Conservation (phyloP, 495 filamentous ascomycete genomes). For the Penicillium simplicissimum region DNA sequence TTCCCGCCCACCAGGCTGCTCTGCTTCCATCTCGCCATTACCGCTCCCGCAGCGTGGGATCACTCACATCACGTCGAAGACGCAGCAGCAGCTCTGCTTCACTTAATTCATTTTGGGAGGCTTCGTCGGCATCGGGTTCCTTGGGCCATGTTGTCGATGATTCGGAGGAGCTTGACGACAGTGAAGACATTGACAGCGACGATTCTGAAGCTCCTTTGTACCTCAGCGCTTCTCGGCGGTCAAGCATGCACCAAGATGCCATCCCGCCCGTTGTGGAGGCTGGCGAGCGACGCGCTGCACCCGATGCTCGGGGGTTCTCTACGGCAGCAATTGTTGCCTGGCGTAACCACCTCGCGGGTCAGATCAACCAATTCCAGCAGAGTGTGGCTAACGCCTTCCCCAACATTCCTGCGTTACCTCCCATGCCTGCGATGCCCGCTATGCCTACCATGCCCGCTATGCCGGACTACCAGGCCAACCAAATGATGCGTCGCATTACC, state of each 20-base stretch:
- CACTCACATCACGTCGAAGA: conserved; percentile 57
- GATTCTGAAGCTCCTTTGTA: conserved; percentile 43
- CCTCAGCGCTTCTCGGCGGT: conserved; percentile 46
- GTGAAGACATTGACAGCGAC: conserved; percentile 38
- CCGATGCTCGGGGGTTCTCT: conserved; percentile 43
- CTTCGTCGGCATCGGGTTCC: conserved; percentile 44
- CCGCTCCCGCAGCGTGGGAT: conserved; percentile 60
- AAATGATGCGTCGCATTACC: conserved; percentile 71
- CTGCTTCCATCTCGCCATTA: conserved; percentile 54
- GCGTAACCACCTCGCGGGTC: conserved; percentile 72
- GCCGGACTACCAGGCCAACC: conserved; percentile 71
- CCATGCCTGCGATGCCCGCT: conserved; percentile 54
- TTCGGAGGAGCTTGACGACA: conserved; percentile 41
- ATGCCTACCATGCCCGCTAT: conserved; percentile 53
- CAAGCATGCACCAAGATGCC: conserved; percentile 45
- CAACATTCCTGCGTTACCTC: conserved; percentile 60
- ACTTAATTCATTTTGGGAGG: conserved; percentile 62
- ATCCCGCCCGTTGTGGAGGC: conserved; percentile 20
- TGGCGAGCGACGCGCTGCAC: conserved; percentile 31
- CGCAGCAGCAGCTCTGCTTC: conserved; percentile 67
- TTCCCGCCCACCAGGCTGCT: conserved; percentile 57
- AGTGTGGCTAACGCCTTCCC: conserved; percentile 67
- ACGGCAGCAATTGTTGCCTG: conserved; percentile 68
- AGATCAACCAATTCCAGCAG: conserved; percentile 80
- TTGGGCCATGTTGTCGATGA: conserved; percentile 48